phyloP scores from a whole-genome alignment of 2,329 filamentous ascomycete genomes.

The Pezicula radicicola region DNA sequence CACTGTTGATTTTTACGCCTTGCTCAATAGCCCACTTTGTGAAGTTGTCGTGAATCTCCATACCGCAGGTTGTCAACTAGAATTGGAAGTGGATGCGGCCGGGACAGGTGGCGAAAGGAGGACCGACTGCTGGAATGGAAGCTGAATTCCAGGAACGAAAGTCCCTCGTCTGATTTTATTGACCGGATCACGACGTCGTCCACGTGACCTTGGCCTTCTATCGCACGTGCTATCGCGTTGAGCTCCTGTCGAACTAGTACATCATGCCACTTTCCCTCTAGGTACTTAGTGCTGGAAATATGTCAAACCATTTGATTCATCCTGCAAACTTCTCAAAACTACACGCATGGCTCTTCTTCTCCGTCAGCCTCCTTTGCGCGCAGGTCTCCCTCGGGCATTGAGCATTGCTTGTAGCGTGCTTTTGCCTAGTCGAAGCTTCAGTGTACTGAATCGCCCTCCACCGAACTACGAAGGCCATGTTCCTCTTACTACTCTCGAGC shows the following conservation, averaged over 20 bases:
- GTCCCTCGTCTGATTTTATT: no score
- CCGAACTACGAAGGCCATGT: slow-evolving; percentile 93
- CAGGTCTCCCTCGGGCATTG: slow-evolving; percentile 20
- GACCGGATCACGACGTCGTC: no score
- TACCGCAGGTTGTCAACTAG: slow-evolving; percentile 1
- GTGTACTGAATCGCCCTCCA: slow-evolving; percentile 77
- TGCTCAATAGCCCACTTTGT: slow-evolving; percentile 63
- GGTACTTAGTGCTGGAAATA: no score
- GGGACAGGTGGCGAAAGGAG: no score
- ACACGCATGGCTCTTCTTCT: slow-evolving; percentile 21
- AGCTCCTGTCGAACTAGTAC: no score
- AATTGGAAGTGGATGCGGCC: no score
- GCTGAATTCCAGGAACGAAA: no score
- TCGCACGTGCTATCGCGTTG: no score
- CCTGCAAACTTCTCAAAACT: not conserved
- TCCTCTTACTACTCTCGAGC: slow-evolving; percentile 77
- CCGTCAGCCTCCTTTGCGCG: slow-evolving; percentile 10
- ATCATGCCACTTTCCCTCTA: no score
- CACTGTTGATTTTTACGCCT: slow-evolving; percentile 65
- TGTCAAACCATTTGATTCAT: not conserved
- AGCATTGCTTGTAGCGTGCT: slow-evolving; percentile 20
- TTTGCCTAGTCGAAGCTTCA: slow-evolving; percentile 55
- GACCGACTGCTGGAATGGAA: no score
- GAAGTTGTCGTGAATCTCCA: slow-evolving; percentile 47
- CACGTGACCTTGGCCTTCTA: no score